These are phyloP conservation scores for Mycena sp. DNA, from an alignment of 1,284 basidiomycete genomes.

Conservation along the genomic window DNA sequence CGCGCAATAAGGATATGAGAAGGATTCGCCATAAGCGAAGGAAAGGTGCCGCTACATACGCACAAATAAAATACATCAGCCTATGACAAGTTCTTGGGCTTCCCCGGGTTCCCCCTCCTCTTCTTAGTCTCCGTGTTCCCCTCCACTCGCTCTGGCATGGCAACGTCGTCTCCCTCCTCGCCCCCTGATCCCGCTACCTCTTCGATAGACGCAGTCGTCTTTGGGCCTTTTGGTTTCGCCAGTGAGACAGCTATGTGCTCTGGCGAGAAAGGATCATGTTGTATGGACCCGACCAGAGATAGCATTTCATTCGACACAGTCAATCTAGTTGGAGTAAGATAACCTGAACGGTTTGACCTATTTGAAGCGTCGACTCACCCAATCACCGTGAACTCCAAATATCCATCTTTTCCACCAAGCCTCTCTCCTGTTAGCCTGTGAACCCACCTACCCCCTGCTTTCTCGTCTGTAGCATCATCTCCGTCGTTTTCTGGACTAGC, in stretches of 20 bases:
- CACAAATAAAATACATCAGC: conserved; percentile 24
- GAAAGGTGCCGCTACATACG: neutral
- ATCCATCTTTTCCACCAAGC: conserved; percentile 78
- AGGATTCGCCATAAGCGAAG: conserved; percentile 67
- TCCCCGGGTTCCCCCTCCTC: conserved; percentile 32
- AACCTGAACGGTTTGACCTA: conserved; percentile 3
- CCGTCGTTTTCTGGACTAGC: conserved; percentile 50
- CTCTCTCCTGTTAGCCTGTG: conserved; percentile 74
- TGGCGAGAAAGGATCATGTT: conserved; percentile 85
- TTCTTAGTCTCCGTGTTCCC: neutral
- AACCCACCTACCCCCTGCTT: conserved; percentile 71
- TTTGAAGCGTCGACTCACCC: conserved; percentile 70
- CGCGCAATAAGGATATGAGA: conserved; percentile 87
- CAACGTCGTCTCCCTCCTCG: conserved; percentile 45
- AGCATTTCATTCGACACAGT: conserved; percentile 97
- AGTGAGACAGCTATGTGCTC: conserved; percentile 55
- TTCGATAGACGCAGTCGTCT: conserved; percentile 22
- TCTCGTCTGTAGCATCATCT: conserved; percentile 38
- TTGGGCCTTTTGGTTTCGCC: conserved; percentile 18
- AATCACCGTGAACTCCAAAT: conserved; percentile 89
- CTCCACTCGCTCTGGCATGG: neutral
- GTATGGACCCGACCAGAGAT: conserved; percentile 90
- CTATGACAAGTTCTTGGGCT: too few species aligned
- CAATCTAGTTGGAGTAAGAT: conserved; percentile 44
- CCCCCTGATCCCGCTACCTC: conserved; percentile 36